phyloP scores from a whole-genome alignment of 192 early-diverging fungal species.

The Coemansia sp. region DNA sequence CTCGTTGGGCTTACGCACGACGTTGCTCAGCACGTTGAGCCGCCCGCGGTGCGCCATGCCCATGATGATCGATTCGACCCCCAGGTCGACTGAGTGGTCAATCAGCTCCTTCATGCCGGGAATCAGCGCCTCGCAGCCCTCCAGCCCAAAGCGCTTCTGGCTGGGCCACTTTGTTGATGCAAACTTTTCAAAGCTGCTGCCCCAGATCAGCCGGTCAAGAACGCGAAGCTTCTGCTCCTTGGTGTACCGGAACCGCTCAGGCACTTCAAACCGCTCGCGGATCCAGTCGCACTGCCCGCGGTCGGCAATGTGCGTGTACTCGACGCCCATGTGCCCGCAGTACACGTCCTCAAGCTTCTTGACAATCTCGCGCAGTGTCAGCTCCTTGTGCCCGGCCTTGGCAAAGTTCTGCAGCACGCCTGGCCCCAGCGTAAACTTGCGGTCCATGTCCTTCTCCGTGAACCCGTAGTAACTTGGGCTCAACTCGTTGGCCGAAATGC shows the following conservation, averaged over 20 bases:
- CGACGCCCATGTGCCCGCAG: constrained; percentile 91
- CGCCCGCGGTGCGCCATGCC: constrained; percentile 99
- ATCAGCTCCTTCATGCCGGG: constrained; percentile 98
- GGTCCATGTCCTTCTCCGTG: constrained; percentile 85
- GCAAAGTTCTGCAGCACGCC: constrained; percentile 91
- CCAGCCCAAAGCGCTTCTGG: constrained; percentile 97
- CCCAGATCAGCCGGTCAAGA: constrained; percentile 96
- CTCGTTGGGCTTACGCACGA: constrained; percentile 98
- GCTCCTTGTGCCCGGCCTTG: constrained; percentile 60
- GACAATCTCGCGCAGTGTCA: constrained; percentile 92
- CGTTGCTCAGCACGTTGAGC: constrained; percentile 96
- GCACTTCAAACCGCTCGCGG: constrained; percentile 85
- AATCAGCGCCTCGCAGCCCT: constrained; percentile 96
- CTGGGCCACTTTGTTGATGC: constrained; percentile 94
- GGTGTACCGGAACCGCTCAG: constrained; percentile 81
- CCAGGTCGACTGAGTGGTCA: constrained; percentile 91
- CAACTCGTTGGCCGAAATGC: constrained; percentile 73
- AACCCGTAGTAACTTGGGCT: constrained; percentile 90
- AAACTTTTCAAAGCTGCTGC: constrained; percentile 94
- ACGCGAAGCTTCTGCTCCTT: constrained; percentile 89
- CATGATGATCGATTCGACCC: constrained; percentile 93
- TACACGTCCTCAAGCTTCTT: constrained; percentile 78
- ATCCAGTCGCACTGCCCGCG: constrained; percentile 97
- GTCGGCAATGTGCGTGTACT: constrained; percentile 98
- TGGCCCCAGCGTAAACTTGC: constrained; percentile 88